These are phyloP conservation scores for Pleurotus citrinopileatus DNA, from an alignment of 768 basidiomycete genomes.

Conservation along the genomic window DNA sequence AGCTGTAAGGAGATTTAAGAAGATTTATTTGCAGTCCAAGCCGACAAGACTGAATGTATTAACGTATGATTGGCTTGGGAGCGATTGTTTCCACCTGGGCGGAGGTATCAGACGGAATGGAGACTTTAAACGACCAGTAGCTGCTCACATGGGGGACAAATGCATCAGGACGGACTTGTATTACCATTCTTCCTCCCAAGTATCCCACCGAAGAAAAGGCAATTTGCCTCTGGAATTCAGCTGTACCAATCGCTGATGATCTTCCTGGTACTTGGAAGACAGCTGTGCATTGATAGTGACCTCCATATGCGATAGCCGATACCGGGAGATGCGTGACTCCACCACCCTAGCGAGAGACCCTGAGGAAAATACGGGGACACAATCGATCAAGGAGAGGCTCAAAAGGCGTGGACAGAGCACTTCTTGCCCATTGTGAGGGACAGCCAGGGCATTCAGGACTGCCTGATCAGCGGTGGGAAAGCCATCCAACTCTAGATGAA, in stretches of 20 bases:
- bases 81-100: too few relatives aligned
- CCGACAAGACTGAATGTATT: too few relatives aligned
- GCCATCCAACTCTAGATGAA: not conserved
- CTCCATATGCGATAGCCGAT: not conserved
- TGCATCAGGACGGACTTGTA: too few relatives aligned
- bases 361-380: not conserved
- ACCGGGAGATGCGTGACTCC: not conserved
- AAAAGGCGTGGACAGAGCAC: not conserved
- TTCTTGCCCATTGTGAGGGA: not conserved
- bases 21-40: too few relatives aligned
- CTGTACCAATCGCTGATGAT: not conserved
- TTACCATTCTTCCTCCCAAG: not conserved
- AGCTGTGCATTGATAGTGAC: not conserved
- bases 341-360: not conserved
- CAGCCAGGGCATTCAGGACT: not conserved
- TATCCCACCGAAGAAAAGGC: not conserved
- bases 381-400: not conserved
- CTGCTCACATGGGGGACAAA: too few relatives aligned
- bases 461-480: not conserved
- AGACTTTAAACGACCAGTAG: too few relatives aligned
- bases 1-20: not conserved
- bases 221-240: not conserved
- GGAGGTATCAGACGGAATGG: too few relatives aligned
- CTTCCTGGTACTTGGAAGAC: not conserved
- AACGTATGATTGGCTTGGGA: too few relatives aligned